Base-by-base conservation (phyloP, 768 basidiomycete species). In the Leccinum obscurum region DNA sequence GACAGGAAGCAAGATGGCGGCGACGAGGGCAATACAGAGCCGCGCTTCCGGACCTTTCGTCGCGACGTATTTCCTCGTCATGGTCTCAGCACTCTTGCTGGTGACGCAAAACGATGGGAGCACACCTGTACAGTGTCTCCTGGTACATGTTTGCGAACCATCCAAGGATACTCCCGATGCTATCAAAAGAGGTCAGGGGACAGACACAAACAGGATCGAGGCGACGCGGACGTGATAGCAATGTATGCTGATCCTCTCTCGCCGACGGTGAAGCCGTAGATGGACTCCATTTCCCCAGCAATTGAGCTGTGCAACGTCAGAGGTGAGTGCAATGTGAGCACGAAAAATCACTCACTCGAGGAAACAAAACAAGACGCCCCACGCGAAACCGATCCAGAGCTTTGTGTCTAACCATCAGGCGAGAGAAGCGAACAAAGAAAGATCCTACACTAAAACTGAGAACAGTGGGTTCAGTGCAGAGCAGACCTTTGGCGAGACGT, bases 341-440 rank as follows among this genome's bases (percentile, higher is more conserved):
- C 39, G 35, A 46, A 59, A n/a, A 26, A 11, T 9, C 51, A 54
- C 76, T 34, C 65, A 87, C 85, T 84, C 83, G 32, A 90, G 77
- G 68, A 92, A 75, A 56, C 84, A 85, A 66, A 83, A 93, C 22
- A 87, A 70, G 6, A 91, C 82, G 0, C 91, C 91, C 90, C 91
- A 93, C 0, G 83, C 81, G 60, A 93, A 85, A 55, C 86, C 85
- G 32, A 86, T 75, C 88, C 87, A 88, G n/a, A 88, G 67, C 86
- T 90, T 70, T 35, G 28, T 1, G 6, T 28, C 6, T 3, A 48
- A 20, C 28, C 39, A 59, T 67, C 13, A 70, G 48, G 51, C 17
- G 4, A 46, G 46, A 50, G 11, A 26, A 37, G 41, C 4, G 5
- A 55, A 60, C 9, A 14, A 22, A 39, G 22, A 41, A 49, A 32